A percentile compares a stretch with the other conserved stretches of the same genome.
Conservation (phyloP, 2,329 filamentous ascomycete genomes). For the Zasmidium angulare region DNA sequence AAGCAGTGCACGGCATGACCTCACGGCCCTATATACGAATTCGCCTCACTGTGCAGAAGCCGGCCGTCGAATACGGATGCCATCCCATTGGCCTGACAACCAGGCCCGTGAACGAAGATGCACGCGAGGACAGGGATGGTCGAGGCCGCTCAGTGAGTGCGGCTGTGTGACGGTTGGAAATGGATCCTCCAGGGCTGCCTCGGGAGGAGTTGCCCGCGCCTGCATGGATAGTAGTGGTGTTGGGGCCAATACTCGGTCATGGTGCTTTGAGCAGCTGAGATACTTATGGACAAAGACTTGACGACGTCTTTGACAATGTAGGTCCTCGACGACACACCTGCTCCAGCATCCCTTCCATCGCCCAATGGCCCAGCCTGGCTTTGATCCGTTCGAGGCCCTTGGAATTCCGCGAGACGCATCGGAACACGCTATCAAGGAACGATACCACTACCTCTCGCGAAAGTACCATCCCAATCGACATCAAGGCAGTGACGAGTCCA, state of each 20-base stretch:
- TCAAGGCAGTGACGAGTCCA: conserved; percentile 51
- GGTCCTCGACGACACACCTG: conserved; percentile 16
- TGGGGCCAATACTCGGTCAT: neutral
- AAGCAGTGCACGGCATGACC: neutral
- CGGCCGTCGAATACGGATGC: neutral
- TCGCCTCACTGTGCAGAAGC: neutral
- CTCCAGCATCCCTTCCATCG: conserved; percentile 6
- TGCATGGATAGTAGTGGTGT: neutral
- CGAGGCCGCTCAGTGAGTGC: neutral
- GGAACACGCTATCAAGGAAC: conserved; percentile 76
- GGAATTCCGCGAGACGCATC: conserved; percentile 70
- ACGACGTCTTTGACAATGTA: neutral
- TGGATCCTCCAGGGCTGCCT: neutral
- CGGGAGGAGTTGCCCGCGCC: neutral
- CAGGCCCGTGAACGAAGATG: neutral
- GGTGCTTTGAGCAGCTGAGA: neutral
- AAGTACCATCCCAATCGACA: conserved; percentile 66
- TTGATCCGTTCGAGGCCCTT: conserved; percentile 81
- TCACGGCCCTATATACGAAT: conserved; percentile 2
- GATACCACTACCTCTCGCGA: conserved; percentile 86
- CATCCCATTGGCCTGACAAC: neutral
- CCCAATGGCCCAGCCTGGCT: conserved; percentile 20
- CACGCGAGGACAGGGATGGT: conserved; percentile 1
- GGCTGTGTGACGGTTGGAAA: neutral
- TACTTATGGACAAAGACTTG: neutral